Base-by-base conservation (phyloP, 2,329 filamentous ascomycete genomes). In the Lecanicillium sp. region DNA sequence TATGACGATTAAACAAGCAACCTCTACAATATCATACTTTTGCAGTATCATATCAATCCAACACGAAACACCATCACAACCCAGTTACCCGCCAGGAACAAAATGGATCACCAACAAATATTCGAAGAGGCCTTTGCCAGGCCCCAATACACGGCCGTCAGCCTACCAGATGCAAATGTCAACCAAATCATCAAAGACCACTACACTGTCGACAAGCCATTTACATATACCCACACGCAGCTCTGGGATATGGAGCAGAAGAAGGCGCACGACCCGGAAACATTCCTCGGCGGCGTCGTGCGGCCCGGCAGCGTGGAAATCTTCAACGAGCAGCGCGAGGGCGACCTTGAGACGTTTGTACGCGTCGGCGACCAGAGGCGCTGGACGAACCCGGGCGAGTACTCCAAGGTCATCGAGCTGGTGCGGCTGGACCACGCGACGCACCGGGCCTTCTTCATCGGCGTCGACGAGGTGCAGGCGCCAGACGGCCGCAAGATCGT, bases 361-460 rank as follows among this genome's bases (percentile, higher is more conserved):
- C 81, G 80, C 1, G 80, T 86, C 40, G 68, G 69, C 30, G 83
- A 86, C 33, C 79, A 83, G 57, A 68, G 73, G 52, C 82, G 77
- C 56, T 64, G 86, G 44, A 79, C 71, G 55, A 79, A 52, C 40
- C 37, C 36, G 6, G 35, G 20, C 10, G 39, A 41, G 2, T 55
- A 44, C 38, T 39, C 27, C 21, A 55, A 35, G 4, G 51, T 55
- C 6, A 54, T 55, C 21, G 51, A 55, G 47, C 44, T 47, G 33
- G 53, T 55, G 12, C 45, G 51, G 9, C 29, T 55, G 24, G 53
- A 55, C 21, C 30, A 52, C 24, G 44, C 51, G 2, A 37, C 37
- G 14, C 43, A 54, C 32, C 29, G 29, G 11, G 49, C 43, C 17
- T 45, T 50, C 33, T 55, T 55, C 19, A 48, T 55, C 30, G 53